Evolutionary conservation across 2,329 filamentous ascomycete species (phyloP).

Genomic region (Colletotrichum sidae): DNA sequence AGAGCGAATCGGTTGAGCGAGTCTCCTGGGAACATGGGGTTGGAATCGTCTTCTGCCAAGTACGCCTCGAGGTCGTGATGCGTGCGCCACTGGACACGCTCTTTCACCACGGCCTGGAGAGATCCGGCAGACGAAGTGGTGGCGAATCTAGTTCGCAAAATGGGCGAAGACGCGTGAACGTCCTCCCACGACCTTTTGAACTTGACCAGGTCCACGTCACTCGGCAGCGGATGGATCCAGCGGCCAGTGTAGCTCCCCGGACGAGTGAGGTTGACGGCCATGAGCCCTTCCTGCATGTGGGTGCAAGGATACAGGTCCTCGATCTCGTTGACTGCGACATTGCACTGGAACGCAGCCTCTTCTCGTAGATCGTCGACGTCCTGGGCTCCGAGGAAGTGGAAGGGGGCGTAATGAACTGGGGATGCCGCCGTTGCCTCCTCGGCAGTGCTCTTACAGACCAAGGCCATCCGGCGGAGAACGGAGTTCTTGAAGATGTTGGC

Average conservation of each 20-base stretch:
- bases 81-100: conserved; percentile 8
- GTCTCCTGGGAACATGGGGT: conserved; percentile 39
- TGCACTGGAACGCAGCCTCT: conserved; percentile 24
- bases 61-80: conserved; percentile 26
- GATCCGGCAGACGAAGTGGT: conserved; percentile 22
- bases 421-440: rapidly evolving
- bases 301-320: conserved; percentile 41
- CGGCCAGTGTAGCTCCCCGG: conserved; percentile 39
- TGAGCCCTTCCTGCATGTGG: conserved; percentile 40
- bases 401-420: not conserved
- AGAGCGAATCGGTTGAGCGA: conserved; percentile 40
- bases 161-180: conserved; percentile 32
- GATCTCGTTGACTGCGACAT: conserved; percentile 7
- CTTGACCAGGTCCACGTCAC: conserved; percentile 20
- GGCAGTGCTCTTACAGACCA: conserved; percentile 8
- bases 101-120: conserved; percentile 63
- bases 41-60: conserved; percentile 16
- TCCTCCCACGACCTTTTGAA: conserved; percentile 40
- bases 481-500: conserved; percentile 30
- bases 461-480: conserved; percentile 14
- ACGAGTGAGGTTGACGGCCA: conserved; percentile 41
- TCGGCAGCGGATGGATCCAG: conserved; percentile 31
- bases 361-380: not conserved
- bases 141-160: conserved; percentile 41
- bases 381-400: not conserved